A percentile compares a stretch with the other conserved stretches of the same genome.
phyloP scores from a whole-genome alignment of 257 asterid species.

The Lycium ferocissimum region DNA sequence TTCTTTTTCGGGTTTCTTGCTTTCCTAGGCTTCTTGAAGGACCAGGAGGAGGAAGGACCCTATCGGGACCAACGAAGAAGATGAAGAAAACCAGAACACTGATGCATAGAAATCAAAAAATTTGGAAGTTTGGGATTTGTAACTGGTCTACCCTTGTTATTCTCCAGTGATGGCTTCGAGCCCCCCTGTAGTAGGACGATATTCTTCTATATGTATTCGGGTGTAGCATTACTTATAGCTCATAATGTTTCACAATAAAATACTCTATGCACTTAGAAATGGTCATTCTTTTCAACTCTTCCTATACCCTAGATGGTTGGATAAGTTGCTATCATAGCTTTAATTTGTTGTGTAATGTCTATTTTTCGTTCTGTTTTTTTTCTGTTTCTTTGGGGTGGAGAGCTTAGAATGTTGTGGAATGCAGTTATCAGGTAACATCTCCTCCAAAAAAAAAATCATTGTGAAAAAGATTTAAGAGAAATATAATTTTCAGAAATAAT shows the following conservation, averaged over 20 bases:
- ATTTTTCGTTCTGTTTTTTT: background rate
- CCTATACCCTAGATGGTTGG: background rate
- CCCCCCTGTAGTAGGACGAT: background rate
- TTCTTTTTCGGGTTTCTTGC: slow-evolving; percentile 82
- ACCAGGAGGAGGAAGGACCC: slow-evolving; percentile 67
- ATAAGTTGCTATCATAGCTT: background rate
- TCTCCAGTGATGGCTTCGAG: background rate
- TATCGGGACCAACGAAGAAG: slow-evolving; percentile 57
- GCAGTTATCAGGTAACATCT: background rate
- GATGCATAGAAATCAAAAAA: background rate
- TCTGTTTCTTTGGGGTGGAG: background rate
- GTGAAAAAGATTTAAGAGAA: background rate
- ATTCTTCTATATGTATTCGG: slow-evolving; percentile 11
- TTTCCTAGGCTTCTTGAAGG: slow-evolving; percentile 70
- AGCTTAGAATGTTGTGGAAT: background rate
- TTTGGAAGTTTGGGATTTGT: background rate
- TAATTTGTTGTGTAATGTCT: slow-evolving; percentile 1
- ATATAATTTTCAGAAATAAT: no score
- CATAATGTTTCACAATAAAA: background rate
- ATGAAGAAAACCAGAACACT: slow-evolving; percentile 33
- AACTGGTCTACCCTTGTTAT: background rate
- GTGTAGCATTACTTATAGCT: background rate
- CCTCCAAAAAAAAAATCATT: no score
- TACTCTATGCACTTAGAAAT: background rate
- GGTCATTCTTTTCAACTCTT: background rate